Evolutionary conservation across 768 basidiomycete species (phyloP), one percentile per base, ranked within the genome.

Genomic region (Leccinum fibrillosum): DNA sequence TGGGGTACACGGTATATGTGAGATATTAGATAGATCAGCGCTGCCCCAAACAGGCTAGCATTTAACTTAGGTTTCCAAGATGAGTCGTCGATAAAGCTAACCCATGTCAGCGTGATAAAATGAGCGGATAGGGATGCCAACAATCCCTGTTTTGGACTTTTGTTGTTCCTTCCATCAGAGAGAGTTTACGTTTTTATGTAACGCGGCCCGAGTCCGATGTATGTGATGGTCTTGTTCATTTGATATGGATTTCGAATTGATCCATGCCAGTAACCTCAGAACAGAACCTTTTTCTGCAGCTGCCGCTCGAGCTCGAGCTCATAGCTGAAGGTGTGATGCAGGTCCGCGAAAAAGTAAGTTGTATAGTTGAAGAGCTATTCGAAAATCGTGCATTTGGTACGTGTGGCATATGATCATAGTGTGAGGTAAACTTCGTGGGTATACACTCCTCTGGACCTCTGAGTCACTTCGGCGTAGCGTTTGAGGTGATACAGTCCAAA

Each of bases 1-100:
- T 13, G 5, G n/a, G 26, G 3, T 13, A 19, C 42, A 15, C 13
- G 23, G 57, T 68, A 64, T 69, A 60, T 66, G 62, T 66, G 64
- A 69, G 13, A 57, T 19, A 7, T 30, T 45, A 15, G 8, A 32
- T 19, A 30, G 32, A 21, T 52, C 47, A 28, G 26, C 13, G 34
- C 23, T 54, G 12, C 8, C 54, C 35, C 5, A 12, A 53, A 64
- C 57, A 55, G 48, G 52, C 11, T 34, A 34, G 32, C 32, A 34
- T 34, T 34, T 0, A 34, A 34, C 52, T 15, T 5, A 17, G 17
- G 37, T 37, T 12, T 37, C 17, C 15, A 17, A 37, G 39, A n/a
- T 39, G 39, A 32, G 11, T 39, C 7, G 35, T 37, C 17, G n/a
- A n/a, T 11, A 39, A n/a, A 39, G 9, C n/a, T 39, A 39, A 35